Base-by-base conservation (phyloP, 179 eudicot genomes). In the Sideroxylon spinosum region DNA sequence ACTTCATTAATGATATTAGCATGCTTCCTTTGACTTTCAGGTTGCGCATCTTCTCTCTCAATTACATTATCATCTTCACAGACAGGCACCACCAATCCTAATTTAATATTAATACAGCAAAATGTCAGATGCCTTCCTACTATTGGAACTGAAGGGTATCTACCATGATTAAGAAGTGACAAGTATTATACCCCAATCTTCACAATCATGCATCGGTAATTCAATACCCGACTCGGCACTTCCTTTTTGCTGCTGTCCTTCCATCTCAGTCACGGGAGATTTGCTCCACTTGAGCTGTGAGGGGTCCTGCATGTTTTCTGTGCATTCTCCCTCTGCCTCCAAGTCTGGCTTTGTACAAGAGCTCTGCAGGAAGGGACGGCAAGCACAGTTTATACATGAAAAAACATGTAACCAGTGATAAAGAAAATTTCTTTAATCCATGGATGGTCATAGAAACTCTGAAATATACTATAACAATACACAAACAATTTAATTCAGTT, bases 301-400 rank as follows among this genome's bases (percentile, higher is more conserved):
- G 62, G 48, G 63, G 78, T 78, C 81, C 61, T 68, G 82, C 1
- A 59, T 67, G 78, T 78, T 80, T 81, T 84, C 80, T 69, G 71
- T 68, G 74, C 78, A 78, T 22, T 75, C 79, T 63, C 80, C 82
- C 63, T 90, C 93, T 44, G 82, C 79, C 82, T 85, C 91, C 67
- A 80, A n/a, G 53, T 85, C 87, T 46, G 85, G 92, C 81, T 87
- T 89, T 49, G 92, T 88, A 75, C 95, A 90, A 57, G 94, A 92
- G 80, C 94, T 92, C 97, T 92, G 87, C 82, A 85, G 49, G 68
- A 68, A 72, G 44, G 76, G 28, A 78, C 63, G 65, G 76, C 56
- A 82, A 74, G 74, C 44, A 49, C 20, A 73, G n/a, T 60, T 77
- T 56, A 63, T 63, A 20, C 71, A 28, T 44, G 4, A 72, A 80